Evolutionary conservation across 129 eudicot genomes (phyloP).

Genomic region (Smallanthus sonchifolius): DNA sequence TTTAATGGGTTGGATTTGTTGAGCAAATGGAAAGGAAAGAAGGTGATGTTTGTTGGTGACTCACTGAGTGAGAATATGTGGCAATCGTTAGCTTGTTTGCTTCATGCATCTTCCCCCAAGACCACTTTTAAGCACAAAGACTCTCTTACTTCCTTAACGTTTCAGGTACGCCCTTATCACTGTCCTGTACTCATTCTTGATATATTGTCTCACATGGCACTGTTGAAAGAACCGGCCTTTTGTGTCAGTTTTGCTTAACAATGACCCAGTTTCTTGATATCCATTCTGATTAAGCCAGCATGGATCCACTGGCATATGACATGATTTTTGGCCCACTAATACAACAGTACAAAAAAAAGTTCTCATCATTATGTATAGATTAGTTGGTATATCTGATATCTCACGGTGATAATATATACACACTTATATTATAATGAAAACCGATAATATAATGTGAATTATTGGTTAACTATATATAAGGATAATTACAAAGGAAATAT

Average conservation of each 20-base stretch:
- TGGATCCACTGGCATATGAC: no score
- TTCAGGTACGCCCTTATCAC: slow-evolving; percentile 46
- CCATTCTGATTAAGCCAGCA: background rate
- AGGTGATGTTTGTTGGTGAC: slow-evolving; percentile 63
- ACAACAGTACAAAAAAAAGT: background rate
- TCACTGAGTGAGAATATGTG: slow-evolving; percentile 57
- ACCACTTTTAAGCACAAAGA: slow-evolving; percentile 28
- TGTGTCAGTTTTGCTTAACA: background rate
- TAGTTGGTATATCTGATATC: background rate
- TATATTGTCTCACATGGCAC: background rate
- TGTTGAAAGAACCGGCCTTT: background rate
- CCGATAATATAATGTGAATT: no score
- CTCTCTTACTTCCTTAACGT: slow-evolving; percentile 52
- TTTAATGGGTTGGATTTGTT: slow-evolving; percentile 55
- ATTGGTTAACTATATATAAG: no score
- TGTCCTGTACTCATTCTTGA: background rate
- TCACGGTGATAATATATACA: no score
- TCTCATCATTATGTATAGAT: background rate
- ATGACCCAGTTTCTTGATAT: background rate
- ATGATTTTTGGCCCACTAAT: background rate
- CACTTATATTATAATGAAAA: no score
- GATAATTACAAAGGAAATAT: no score
- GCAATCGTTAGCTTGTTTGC: slow-evolving; percentile 63
- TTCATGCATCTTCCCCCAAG: slow-evolving; percentile 39
- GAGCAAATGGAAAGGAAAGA: slow-evolving; percentile 44